Percentiles rank a stretch among this genome's conserved stretches.
Evolutionary conservation across 176 grass and related monocot genomes (phyloP).

Genomic region (barley (Hordeum vulgare)): DNA sequence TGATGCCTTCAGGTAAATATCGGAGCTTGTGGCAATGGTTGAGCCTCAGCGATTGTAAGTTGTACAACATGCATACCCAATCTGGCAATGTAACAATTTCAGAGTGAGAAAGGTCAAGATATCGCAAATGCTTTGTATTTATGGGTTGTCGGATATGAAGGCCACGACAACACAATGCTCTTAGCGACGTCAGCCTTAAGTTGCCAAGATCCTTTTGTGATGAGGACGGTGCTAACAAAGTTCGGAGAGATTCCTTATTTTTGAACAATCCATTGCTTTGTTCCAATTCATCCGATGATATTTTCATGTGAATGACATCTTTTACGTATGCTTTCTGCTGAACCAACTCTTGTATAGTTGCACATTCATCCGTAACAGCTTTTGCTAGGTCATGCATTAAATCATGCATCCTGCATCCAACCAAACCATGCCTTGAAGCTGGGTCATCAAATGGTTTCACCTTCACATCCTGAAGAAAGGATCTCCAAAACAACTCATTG

Average conservation of each 20-base stretch:
- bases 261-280: neutral
- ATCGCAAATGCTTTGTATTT: neutral
- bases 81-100: neutral
- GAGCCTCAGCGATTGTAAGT: neutral
- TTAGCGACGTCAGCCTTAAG: neutral
- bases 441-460: neutral
- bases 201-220: neutral
- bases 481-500: slow-evolving; percentile 17
- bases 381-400: slow-evolving; percentile 28
- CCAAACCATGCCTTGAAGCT: neutral
- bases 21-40: neutral
- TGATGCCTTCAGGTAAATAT: neutral
- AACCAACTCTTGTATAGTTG: too few species aligned
- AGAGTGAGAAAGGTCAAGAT: neutral
- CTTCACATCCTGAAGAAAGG: slow-evolving; percentile 11
- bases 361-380: neutral
- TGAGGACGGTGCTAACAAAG: neutral
- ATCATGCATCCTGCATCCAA: slow-evolving; percentile 15
- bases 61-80: neutral
- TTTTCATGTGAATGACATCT: neutral
- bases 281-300: neutral
- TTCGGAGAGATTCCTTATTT: neutral
- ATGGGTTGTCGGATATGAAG: neutral
- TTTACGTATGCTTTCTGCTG: too few species aligned
- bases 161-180: neutral